These are phyloP conservation scores for Athelia sp. DNA, from an alignment of 1,284 basidiomycete species.

Conservation along the genomic window DNA sequence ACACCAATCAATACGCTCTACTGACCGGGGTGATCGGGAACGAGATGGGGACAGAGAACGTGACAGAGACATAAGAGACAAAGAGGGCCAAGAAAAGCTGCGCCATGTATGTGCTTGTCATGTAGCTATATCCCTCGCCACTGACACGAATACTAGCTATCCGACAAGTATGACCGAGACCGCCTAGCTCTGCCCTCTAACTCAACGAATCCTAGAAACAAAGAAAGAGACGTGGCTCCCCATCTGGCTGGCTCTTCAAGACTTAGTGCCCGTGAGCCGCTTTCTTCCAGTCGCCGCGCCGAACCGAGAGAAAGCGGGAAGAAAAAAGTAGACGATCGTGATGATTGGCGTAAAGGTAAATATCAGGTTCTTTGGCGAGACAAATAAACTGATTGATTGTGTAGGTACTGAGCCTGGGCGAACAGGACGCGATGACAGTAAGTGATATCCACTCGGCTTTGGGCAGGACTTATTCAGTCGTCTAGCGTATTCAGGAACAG, in stretches of 20 bases:
- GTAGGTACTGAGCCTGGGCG: constrained; percentile 47
- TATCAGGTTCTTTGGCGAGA: background rate
- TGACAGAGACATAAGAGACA: constrained; percentile 61
- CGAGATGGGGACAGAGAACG: constrained; percentile 53
- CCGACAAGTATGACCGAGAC: constrained; percentile 82
- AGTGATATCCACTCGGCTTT: constrained; percentile 20
- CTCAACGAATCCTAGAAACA: constrained; percentile 42
- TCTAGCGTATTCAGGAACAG: constrained; percentile 32
- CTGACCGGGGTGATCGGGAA: constrained; percentile 44
- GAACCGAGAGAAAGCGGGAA: constrained; percentile 56
- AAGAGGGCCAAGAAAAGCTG: constrained; percentile 71
- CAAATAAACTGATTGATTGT: background rate
- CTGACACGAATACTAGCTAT: constrained; percentile 44
- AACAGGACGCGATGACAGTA: constrained; percentile 55
- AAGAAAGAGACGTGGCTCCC: constrained; percentile 66
- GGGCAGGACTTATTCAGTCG: constrained; percentile 1
- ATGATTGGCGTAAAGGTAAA: constrained; percentile 77
- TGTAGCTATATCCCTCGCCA: constrained; percentile 6
- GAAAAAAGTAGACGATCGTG: constrained; percentile 68
- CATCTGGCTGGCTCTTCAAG: constrained; percentile 47
- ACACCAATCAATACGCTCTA: constrained; percentile 71
- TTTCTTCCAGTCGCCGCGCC: constrained; percentile 38
- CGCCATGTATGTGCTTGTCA: constrained; percentile 51
- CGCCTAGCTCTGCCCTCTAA: constrained; percentile 51
- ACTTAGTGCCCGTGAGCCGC: constrained; percentile 29